Evolutionary conservation across 2,329 filamentous ascomycete genomes (phyloP), one percentile per base, ranked within the genome.

Genomic region (Esteya vermicola): DNA sequence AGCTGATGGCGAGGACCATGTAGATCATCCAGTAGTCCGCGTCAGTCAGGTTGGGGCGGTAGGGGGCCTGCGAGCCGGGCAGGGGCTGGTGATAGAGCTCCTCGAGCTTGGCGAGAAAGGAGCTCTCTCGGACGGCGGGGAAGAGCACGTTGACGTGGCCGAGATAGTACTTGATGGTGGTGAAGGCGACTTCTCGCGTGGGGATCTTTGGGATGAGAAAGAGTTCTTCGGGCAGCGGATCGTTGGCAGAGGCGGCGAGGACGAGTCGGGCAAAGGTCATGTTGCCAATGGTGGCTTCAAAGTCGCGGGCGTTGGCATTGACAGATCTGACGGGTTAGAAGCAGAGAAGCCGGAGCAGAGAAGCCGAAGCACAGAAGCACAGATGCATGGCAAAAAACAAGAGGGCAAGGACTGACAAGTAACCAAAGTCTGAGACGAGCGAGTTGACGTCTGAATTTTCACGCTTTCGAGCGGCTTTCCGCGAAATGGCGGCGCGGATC

Each of bases 231-330:
- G 83, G 82, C 19, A 93, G 61, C 8, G 72, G 65, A 52, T 86
- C 78, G 49, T 85, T 84, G 9, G 75, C 75, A 28, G 84, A 78
- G 6, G 89, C 82, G n/a, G 84, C 84, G 22, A 94, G 63, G 20
- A 95, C 81, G 18, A 96, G 70, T 27, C 85, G 79, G 21, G 86
- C 85, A 67, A 95, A 95, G 1, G 86, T 94, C 72, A 94, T 93
- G 52, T 85, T 85, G 44, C 77, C 81, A 23, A 82, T 78, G 43
- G 88, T 85, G 9, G 85, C 81, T 56, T 93, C 85, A 54, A 95
- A 95, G 57, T 96, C 91, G 53, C 86, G 74, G 2, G 88, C 89
- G 0, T 88, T 95, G 22, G 91, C 88, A 63, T 94, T 93, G 53
- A 98, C 85, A 6, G 89, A 85, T 41, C 85, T 91, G 51, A 14